phyloP scores from a whole-genome alignment of 495 filamentous ascomycete species.

The Penicillium longicatenatum region DNA sequence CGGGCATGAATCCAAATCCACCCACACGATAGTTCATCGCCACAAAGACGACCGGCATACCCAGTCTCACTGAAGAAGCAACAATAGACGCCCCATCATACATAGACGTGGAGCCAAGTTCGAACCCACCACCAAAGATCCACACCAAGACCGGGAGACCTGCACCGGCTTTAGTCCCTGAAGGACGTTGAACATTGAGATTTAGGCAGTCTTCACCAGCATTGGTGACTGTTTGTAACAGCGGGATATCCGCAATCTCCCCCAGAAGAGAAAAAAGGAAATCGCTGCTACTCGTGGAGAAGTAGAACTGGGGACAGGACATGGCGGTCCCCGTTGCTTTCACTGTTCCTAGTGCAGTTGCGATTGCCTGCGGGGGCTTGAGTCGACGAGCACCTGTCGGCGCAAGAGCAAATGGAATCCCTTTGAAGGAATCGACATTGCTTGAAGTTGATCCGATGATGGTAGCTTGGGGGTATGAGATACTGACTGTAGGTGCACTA shows the following conservation, averaged over 20 bases:
- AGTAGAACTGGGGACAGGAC: conserved; percentile 57
- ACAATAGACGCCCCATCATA: conserved; percentile 63
- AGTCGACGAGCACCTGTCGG: conserved; percentile 61
- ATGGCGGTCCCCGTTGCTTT: conserved; percentile 50
- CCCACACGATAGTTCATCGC: conserved; percentile 80
- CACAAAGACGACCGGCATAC: conserved; percentile 69
- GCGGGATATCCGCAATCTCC: conserved; percentile 53
- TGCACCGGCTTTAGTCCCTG: conserved; percentile 51
- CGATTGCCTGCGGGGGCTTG: conserved; percentile 56
- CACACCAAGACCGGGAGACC: conserved; percentile 67
- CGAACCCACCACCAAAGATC: conserved; percentile 71
- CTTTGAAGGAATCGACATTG: conserved; percentile 57
- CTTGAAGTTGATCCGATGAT: conserved; percentile 46
- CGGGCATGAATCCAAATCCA: conserved; percentile 71
- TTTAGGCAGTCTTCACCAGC: conserved; percentile 67
- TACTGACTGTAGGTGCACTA: conserved; percentile 41
- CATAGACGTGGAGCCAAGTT: conserved; percentile 58
- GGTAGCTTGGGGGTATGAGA: conserved; percentile 49
- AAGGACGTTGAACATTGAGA: conserved; percentile 64
- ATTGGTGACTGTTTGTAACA: conserved; percentile 52
- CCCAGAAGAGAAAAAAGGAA: conserved; percentile 49
- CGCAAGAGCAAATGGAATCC: conserved; percentile 65
- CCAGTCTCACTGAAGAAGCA: conserved; percentile 48
- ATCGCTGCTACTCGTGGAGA: conserved; percentile 42
- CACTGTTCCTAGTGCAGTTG: conserved; percentile 49